Percentiles rank a stretch among this genome's conserved stretches.
These are phyloP conservation scores for Agastache rugosa DNA, from an alignment of 257 asterid genomes.

Conservation along the genomic window DNA sequence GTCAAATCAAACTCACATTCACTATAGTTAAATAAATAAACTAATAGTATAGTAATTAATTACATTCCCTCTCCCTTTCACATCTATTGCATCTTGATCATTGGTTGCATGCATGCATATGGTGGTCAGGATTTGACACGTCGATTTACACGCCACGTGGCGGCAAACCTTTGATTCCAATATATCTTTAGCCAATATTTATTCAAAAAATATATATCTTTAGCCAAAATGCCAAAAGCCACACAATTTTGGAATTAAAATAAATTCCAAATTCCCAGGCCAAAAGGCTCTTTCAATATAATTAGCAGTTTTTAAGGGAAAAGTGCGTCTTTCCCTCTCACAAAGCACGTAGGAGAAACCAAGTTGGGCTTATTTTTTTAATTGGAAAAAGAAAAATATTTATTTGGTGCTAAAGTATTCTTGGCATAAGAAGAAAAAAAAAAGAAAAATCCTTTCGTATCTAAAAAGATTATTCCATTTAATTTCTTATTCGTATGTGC, in stretches of 20 bases:
- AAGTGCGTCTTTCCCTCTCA: not conserved
- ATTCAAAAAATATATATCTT: not conserved
- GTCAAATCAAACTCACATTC: conserved; percentile 59
- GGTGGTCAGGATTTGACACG: conserved; percentile 48
- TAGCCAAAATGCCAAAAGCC: conserved; percentile 26
- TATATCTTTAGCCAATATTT: conserved; percentile 17
- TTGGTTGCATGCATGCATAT: conserved; percentile 48
- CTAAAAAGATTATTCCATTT: conserved; percentile 39
- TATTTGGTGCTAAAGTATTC: conserved; percentile 24
- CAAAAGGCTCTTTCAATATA: conserved; percentile 34
- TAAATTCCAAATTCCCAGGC: conserved; percentile 28
- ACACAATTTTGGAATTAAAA: conserved; percentile 24
- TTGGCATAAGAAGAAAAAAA: conserved; percentile 2
- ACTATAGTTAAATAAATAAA: not conserved
- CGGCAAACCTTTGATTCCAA: conserved; percentile 29
- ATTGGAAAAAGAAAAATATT: not conserved
- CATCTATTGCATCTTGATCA: conserved; percentile 41
- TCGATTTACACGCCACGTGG: conserved; percentile 53
- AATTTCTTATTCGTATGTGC: conserved; percentile 10
- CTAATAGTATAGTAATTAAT: not conserved
- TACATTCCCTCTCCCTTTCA: conserved; percentile 16
- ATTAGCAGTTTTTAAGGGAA: conserved; percentile 30
- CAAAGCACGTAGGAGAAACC: conserved; percentile 17
- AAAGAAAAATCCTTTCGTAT: conserved; percentile 11
- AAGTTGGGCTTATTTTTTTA: conserved; percentile 38